These are phyloP conservation scores for Trichoderma aggressivum DNA, from an alignment of 2,329 filamentous ascomycete genomes.

Conservation along the genomic window DNA sequence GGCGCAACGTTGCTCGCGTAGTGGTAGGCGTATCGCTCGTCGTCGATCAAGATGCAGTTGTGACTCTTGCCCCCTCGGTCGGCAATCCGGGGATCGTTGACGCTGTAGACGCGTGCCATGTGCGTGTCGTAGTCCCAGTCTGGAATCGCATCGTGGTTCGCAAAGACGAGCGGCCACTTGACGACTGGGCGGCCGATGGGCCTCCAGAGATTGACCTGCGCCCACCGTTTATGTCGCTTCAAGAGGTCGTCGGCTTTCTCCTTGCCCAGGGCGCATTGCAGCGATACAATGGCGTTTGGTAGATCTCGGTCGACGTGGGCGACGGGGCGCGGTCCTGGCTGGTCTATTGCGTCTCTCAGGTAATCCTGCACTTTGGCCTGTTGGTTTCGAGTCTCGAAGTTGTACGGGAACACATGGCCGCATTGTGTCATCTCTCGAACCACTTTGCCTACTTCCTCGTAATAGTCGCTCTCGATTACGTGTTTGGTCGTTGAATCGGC, in stretches of 20 bases:
- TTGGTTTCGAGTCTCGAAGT: not conserved
- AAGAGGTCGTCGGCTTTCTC: not conserved
- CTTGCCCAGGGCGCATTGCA: not conserved
- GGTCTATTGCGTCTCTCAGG: not conserved
- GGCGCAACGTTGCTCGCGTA: not conserved
- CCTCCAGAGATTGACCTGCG: not conserved
- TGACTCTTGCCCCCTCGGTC: not conserved
- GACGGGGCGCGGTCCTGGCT: not conserved
- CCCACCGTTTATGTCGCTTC: not conserved
- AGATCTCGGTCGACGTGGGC: not conserved
- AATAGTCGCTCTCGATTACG: not conserved
- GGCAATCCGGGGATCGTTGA: not conserved
- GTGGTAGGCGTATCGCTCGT: not conserved
- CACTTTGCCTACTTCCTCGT: not conserved
- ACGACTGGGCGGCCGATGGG: not conserved
- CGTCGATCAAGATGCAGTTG: not conserved
- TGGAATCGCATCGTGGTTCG: not conserved
- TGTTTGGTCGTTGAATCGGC: not conserved
- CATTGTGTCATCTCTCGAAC: not conserved
- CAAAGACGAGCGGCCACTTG: not conserved
- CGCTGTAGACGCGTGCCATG: not conserved
- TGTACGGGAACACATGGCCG: not conserved
- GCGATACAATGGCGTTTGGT: not conserved
- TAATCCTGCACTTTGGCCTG: not conserved
- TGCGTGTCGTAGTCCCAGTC: not conserved